Percentiles rank a stretch among this genome's conserved stretches.
Evolutionary conservation across 331 rosid genomes (phyloP).

Genomic region (Ulmus americana): DNA sequence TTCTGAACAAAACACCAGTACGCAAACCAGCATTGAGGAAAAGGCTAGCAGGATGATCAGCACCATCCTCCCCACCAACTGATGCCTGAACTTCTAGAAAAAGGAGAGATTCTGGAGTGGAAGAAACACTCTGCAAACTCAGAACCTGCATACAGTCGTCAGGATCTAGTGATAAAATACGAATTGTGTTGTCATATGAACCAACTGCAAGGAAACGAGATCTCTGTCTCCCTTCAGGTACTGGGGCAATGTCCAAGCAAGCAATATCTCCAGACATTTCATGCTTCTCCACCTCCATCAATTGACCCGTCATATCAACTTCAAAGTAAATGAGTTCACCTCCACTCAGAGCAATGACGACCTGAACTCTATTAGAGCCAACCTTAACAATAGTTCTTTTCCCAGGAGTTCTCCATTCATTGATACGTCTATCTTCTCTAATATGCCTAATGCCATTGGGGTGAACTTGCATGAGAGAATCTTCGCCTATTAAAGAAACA

Average conservation of each 20-base stretch:
- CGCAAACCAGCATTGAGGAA: constrained; percentile 85
- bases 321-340: constrained; percentile 93
- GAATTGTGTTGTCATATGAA: constrained; percentile 78
- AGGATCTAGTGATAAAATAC: constrained; percentile 84
- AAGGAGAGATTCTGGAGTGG: constrained; percentile 90
- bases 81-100: constrained; percentile 93
- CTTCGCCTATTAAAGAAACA: constrained; percentile 93
- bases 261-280: constrained; percentile 97
- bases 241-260: constrained; percentile 88
- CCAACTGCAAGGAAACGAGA: constrained; percentile 96
- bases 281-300: constrained; percentile 92
- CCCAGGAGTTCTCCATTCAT: constrained; percentile 96
- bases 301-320: constrained; percentile 86
- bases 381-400: constrained; percentile 86
- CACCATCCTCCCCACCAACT: constrained; percentile 92
- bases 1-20: constrained; percentile 86
- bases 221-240: constrained; percentile 90
- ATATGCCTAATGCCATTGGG: constrained; percentile 97
- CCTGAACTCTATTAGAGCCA: constrained; percentile 89
- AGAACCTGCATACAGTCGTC: constrained; percentile 90
- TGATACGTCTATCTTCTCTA: constrained; percentile 93
- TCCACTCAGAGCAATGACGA: constrained; percentile 83
- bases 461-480: constrained; percentile 98
- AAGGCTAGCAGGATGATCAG: constrained; percentile 95
- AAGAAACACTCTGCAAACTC: constrained; percentile 87